Percentiles rank a stretch among this genome's conserved stretches.
Evolutionary conservation across 305 asterid species (phyloP).

Genomic region (Fraxinus xanthoxyloides): DNA sequence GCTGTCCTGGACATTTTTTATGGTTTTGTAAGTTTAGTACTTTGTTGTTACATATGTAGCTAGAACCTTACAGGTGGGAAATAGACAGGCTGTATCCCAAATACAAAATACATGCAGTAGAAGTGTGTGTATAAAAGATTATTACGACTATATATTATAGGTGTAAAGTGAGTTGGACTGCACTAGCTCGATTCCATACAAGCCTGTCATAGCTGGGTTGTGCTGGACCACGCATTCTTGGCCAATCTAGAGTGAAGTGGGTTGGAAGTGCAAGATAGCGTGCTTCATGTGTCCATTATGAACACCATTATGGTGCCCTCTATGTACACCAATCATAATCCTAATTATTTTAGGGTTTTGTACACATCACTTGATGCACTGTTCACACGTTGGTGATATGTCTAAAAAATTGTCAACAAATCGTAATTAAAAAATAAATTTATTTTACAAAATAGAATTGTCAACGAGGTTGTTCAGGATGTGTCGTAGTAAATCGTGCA

Average conservation of each 20-base stretch:
- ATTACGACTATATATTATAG: neutral
- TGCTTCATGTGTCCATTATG: too few species aligned
- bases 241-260: neutral
- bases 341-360: neutral
- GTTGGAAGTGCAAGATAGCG: too few species aligned
- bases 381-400: too few species aligned
- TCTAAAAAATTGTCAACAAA: neutral
- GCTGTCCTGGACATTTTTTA: neutral
- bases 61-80: neutral
- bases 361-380: too few species aligned
- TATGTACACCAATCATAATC: too few species aligned
- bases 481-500: neutral
- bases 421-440: neutral
- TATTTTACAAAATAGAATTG: neutral
- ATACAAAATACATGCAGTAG: neutral
- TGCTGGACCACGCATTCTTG: neutral
- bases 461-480: neutral
- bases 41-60: neutral
- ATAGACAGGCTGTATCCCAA: neutral
- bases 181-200: neutral
- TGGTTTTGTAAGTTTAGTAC: neutral
- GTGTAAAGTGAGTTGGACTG: neutral
- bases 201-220: neutral
- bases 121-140: neutral
- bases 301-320: too few species aligned